Evolutionary conservation across 805 yeast species (phyloP).

Genomic region (Yarrowia phangngaensis): DNA sequence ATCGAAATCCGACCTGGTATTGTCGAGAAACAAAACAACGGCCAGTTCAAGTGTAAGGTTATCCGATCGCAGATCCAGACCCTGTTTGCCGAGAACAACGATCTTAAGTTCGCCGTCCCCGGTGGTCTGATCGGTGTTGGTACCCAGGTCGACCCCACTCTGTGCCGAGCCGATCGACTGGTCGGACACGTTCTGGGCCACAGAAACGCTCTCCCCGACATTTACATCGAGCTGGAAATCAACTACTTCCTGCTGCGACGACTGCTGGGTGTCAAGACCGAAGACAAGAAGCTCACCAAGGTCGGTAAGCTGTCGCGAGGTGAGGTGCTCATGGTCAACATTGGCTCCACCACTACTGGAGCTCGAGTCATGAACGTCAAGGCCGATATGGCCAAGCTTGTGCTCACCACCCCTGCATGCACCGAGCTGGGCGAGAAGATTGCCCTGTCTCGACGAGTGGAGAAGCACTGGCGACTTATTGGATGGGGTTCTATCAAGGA

Average conservation of each 20-base stretch:
- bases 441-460: slow-evolving; percentile 97
- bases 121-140: slow-evolving; percentile 99
- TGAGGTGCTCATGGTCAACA: slow-evolving; percentile 97
- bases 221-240: slow-evolving; percentile 95
- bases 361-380: slow-evolving; percentile 97
- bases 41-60: slow-evolving; percentile 90
- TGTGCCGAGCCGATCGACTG: slow-evolving; percentile 98
- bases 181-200: slow-evolving; percentile 99
- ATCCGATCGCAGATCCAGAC: slow-evolving; percentile 92
- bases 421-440: slow-evolving; percentile 97
- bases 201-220: slow-evolving; percentile 90
- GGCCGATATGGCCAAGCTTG: slow-evolving; percentile 98
- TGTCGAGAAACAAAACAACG: slow-evolving; percentile 86
- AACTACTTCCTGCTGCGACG: slow-evolving; percentile 95
- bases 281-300: slow-evolving; percentile 94
- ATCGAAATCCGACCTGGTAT: slow-evolving; percentile 99
- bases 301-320: slow-evolving; percentile 90
- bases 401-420: slow-evolving; percentile 97
- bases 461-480: slow-evolving; percentile 98
- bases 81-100: slow-evolving; percentile 95
- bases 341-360: slow-evolving; percentile 99
- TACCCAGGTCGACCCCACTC: slow-evolving; percentile 96
- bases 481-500: slow-evolving; percentile 99
- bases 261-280: slow-evolving; percentile 96
- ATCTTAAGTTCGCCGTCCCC: slow-evolving; percentile 97